Evolutionary conservation across 2,329 filamentous ascomycete genomes (phyloP).

Genomic region (Colletotrichum sojae): DNA sequence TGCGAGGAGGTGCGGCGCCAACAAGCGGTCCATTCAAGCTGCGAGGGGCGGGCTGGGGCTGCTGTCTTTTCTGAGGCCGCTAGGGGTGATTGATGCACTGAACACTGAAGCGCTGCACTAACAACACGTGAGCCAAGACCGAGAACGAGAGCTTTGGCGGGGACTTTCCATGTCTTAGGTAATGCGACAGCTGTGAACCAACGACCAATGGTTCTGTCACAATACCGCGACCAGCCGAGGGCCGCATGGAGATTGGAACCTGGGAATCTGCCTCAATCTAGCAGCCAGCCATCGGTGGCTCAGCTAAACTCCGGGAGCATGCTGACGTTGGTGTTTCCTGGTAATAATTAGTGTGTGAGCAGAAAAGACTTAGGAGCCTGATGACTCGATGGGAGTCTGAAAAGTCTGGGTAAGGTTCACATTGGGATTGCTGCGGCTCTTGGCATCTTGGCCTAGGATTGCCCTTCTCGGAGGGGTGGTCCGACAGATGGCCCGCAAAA

Average conservation of each 20-base stretch:
- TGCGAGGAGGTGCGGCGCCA: neutral
- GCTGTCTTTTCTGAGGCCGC: conserved; percentile 8
- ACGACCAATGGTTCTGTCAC: neutral
- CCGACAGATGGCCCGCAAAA: conserved; percentile 35
- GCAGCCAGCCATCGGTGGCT: neutral
- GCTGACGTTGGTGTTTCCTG: neutral
- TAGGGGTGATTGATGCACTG: neutral
- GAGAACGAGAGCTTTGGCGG: neutral
- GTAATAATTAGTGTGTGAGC: too few species aligned
- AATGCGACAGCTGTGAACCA: conserved; percentile 1
- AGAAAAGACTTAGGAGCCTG: too few species aligned
- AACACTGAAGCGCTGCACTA: too few species aligned
- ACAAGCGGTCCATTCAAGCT: conserved; percentile 34
- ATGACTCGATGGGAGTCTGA: neutral
- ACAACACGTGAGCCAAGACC: neutral
- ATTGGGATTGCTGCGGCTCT: conserved; percentile 6
- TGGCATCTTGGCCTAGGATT: conserved; percentile 5
- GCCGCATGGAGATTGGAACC: neutral
- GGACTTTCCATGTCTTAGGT: conserved; percentile 2
- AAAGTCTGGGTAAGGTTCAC: neutral
- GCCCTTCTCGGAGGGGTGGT: conserved; percentile 31
- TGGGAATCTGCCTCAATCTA: neutral
- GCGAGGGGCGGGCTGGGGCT: neutral
- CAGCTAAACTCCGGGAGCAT: neutral
- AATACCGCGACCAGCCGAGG: neutral